Evolutionary conservation across 73 alveolate species (phyloP).

Genomic region (Tetrahymena elliotti): DNA sequence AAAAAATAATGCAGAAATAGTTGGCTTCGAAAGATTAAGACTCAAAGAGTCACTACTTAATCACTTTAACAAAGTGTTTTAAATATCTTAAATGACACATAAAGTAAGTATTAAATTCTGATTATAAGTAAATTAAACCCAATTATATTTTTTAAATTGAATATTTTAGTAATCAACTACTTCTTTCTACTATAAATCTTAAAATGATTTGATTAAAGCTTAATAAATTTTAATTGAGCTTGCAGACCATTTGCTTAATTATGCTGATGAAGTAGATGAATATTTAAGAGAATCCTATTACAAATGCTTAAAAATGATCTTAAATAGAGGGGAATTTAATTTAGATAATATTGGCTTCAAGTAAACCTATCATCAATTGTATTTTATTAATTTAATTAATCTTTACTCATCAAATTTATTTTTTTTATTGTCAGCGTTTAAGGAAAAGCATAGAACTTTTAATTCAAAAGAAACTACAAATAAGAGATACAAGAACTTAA

Average conservation of each 20-base stretch:
- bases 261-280: slow-evolving; percentile 56
- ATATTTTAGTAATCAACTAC: slow-evolving; percentile 58
- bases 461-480: slow-evolving; percentile 24
- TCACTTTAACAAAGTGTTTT: not conserved
- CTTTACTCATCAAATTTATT: not conserved
- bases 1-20: slow-evolving; percentile 8
- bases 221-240: slow-evolving; percentile 43
- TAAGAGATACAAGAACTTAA: slow-evolving; percentile 25
- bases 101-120: too few relatives aligned
- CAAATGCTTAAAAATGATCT: slow-evolving; percentile 25
- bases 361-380: not conserved
- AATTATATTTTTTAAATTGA: not conserved
- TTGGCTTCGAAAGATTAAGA: slow-evolving; percentile 39
- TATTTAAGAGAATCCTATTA: slow-evolving; percentile 49
- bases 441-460: not conserved
- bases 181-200: slow-evolving; percentile 50
- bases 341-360: slow-evolving; percentile 48
- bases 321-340: slow-evolving; percentile 62
- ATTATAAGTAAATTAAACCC: not conserved
- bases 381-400: not conserved
- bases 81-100: not conserved
- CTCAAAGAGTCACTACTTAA: not conserved
- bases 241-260: slow-evolving; percentile 46
- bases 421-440: not conserved
- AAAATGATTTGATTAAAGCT: slow-evolving; percentile 46